Base-by-base conservation (phyloP, 148 eudicot species). In the Limonium bicolor region DNA sequence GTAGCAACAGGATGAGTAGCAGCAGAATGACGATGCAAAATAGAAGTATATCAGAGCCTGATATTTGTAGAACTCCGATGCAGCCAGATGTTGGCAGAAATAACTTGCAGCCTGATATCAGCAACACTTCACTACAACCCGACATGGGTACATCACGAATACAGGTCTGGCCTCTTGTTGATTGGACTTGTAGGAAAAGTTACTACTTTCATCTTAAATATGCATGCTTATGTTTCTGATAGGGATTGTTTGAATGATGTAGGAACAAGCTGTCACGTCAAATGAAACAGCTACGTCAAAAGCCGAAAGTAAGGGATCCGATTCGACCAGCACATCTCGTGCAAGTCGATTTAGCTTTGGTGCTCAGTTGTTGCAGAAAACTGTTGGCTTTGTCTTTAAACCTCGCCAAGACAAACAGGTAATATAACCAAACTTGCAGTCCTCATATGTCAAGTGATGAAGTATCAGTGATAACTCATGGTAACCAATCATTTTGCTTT, bases 41-140 rank as follows among this genome's bases (percentile, higher is more conserved):
- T 58, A 65, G 94, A 64, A 86, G 96, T 56, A 68, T 71, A 41
- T 86, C 96, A 29, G 96, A 82, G 63, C 96, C 96, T 13, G 79
- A 86, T 53, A 67, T 86, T 51, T 68, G 94, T 41, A 65, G 82
- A 61, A 71, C 66, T 30, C 95, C 95, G 4, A 66, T 54, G 53
- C 73, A 82, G 96, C 93, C 82, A 72, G 30, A 50, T 46, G 14
- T 43, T 25, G 23, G 15, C 26, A 1, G 11, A 11, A 15, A 15
- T 5, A 4, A 16, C 22, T 1, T n/a, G n/a, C n/a, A n/a, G n/a
- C n/a, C n/a, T n/a, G n/a, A n/a, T n/a, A n/a, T n/a, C n/a, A n/a
- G n/a, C n/a, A n/a, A n/a, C n/a, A n/a, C n/a, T n/a, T n/a, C n/a
- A n/a, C n/a, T n/a, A n/a, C n/a, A 84, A 64, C 99, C 99, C 29